Evolutionary conservation across 805 yeast species (phyloP).

Genomic region (Metschnikowia lochheadii): DNA sequence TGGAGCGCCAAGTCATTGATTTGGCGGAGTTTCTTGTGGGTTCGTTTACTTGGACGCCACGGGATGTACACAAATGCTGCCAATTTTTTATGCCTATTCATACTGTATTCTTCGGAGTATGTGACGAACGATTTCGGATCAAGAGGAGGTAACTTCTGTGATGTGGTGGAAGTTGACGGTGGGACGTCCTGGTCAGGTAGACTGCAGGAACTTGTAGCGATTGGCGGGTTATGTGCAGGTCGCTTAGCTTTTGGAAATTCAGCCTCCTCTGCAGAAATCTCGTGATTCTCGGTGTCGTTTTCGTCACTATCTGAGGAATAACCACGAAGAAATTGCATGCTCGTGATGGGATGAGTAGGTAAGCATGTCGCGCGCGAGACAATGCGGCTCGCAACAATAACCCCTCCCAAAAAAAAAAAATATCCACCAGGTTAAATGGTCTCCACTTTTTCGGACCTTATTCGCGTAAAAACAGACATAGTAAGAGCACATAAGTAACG

Average conservation of each 20-base stretch:
- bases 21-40: slow-evolving; percentile 3
- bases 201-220: not conserved
- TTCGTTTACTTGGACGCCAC: slow-evolving; percentile 15
- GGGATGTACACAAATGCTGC: slow-evolving; percentile 18
- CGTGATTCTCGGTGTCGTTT: not conserved
- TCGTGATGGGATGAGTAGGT: not conserved
- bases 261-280: not conserved
- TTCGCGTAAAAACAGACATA: too few relatives aligned
- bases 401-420: not conserved
- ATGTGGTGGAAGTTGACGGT: not conserved
- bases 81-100: slow-evolving; percentile 13
- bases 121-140: slow-evolving; percentile 4
- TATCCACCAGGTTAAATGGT: not conserved
- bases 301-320: slow-evolving; percentile 3
- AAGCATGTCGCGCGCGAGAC: slow-evolving; percentile 1
- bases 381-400: not conserved
- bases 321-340: slow-evolving; percentile 4
- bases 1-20: slow-evolving; percentile 5
- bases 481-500: too few relatives aligned
- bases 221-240: not conserved
- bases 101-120: slow-evolving; percentile 21
- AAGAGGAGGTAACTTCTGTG: not conserved
- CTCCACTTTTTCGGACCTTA: not conserved
- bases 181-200: too few relatives aligned
- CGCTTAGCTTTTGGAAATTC: not conserved